Evolutionary conservation across 768 basidiomycete genomes (phyloP).

Genomic region (Rhodocollybia butyracea): DNA sequence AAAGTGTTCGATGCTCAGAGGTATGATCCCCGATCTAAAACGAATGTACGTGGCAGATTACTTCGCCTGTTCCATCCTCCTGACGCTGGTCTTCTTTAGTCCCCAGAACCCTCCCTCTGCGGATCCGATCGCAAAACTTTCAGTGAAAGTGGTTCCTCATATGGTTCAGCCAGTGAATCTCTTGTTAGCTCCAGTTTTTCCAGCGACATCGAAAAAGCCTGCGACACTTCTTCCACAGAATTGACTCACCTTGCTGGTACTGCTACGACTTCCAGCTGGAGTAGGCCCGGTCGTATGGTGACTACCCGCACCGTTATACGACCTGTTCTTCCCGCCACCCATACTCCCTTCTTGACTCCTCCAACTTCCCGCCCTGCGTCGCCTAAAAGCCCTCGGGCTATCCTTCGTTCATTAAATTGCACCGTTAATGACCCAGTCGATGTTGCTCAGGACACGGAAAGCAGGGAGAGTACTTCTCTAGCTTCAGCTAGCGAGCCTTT

Average conservation of each 20-base stretch:
- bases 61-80: not conserved
- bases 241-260: not conserved
- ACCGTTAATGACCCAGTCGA: not conserved
- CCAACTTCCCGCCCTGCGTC: not conserved
- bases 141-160: not conserved
- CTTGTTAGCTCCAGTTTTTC: not conserved
- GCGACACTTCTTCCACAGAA: not conserved
- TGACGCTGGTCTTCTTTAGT: not conserved
- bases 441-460: not conserved
- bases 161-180: not conserved
- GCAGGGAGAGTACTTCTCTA: not conserved
- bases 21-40: constrained; percentile 1
- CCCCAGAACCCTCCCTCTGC: not conserved
- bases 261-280: not conserved
- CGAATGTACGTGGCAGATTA: not conserved
- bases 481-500: not conserved
- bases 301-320: not conserved
- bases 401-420: not conserved
- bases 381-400: not conserved
- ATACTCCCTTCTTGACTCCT: not conserved
- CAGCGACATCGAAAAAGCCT: not conserved
- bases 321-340: not conserved
- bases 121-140: not conserved
- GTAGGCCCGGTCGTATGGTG: not conserved
- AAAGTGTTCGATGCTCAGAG: not conserved